Percentiles rank a stretch among this genome's conserved stretches.
Conservation (phyloP, 176 grass and related monocot genomes). For the Stipa capillata region DNA sequence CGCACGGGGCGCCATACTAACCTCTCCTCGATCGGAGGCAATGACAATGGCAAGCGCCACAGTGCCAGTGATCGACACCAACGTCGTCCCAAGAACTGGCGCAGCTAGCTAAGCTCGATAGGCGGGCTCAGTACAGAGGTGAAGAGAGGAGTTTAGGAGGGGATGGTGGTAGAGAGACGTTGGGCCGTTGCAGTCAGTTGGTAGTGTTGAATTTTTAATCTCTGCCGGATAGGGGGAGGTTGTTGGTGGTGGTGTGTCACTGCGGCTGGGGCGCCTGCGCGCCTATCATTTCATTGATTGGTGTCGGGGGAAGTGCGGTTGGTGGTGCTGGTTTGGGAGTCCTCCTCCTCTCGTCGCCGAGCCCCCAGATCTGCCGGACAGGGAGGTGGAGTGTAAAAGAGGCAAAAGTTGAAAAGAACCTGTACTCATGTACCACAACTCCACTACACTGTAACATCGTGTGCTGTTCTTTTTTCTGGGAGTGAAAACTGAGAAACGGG, state of each 20-base stretch:
- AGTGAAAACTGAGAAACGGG: too few species aligned
- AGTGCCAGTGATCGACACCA: neutral
- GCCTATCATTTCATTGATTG: too few species aligned
- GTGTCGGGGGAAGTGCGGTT: too few species aligned
- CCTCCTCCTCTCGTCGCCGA: conserved; percentile 27
- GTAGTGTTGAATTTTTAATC: neutral
- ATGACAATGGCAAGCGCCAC: neutral
- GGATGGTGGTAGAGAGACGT: neutral
- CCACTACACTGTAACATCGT: too few species aligned
- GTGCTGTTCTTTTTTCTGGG: too few species aligned
- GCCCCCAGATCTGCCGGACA: conserved; percentile 35
- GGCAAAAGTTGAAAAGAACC: too few species aligned
- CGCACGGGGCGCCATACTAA: neutral
- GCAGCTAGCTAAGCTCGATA: neutral
- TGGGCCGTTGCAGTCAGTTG: conserved; percentile 47
- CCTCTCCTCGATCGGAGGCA: neutral
- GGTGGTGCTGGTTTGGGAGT: conserved; percentile 34
- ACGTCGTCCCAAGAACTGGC: neutral
- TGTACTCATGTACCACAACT: too few species aligned
- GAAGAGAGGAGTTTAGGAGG: conserved; percentile 19
- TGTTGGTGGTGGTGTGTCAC: conserved; percentile 15
- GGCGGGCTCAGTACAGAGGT: neutral
- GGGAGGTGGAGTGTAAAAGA: conserved; percentile 24
- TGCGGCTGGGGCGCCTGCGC: conserved; percentile 5
- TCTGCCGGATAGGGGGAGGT: neutral